Evolutionary conservation across 2,329 filamentous ascomycete genomes (phyloP).

Genomic region (Byssoonygena ceratinophila): DNA sequence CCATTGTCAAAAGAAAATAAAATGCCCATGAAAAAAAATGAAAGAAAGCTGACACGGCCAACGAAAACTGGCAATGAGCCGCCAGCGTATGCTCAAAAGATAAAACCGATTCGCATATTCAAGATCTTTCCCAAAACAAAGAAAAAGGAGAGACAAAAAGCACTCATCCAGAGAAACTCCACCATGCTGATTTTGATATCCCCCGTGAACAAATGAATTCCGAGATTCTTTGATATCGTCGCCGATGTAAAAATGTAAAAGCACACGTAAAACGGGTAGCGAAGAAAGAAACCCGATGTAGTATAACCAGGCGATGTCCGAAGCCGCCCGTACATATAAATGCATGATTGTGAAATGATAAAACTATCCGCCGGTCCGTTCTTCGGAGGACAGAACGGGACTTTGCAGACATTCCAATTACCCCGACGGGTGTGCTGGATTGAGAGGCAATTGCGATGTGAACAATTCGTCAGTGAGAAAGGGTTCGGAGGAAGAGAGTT

Average conservation of each 20-base stretch:
- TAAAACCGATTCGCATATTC: no score
- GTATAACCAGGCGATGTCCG: no score
- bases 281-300: not conserved
- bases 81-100: not conserved
- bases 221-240: constrained; percentile 1
- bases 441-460: constrained; percentile 27
- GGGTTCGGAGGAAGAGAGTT: not conserved
- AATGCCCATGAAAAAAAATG: no score
- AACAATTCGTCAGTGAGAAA: constrained; percentile 19
- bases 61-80: no score
- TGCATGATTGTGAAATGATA: not conserved
- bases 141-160: not conserved
- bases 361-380: not conserved
- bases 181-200: constrained; percentile 4
- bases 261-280: not conserved
- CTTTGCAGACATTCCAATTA: not conserved
- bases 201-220: not conserved
- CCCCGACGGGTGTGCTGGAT: constrained; percentile 19
- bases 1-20: no score
- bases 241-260: constrained; percentile 6
- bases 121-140: not conserved
- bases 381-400: not conserved
- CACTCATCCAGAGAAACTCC: constrained; percentile 2
- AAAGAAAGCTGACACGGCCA: no score
- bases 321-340: constrained; percentile 3